Evolutionary conservation across 2,329 filamentous ascomycete species (phyloP).

Genomic region (Juglanconis juglandina): DNA sequence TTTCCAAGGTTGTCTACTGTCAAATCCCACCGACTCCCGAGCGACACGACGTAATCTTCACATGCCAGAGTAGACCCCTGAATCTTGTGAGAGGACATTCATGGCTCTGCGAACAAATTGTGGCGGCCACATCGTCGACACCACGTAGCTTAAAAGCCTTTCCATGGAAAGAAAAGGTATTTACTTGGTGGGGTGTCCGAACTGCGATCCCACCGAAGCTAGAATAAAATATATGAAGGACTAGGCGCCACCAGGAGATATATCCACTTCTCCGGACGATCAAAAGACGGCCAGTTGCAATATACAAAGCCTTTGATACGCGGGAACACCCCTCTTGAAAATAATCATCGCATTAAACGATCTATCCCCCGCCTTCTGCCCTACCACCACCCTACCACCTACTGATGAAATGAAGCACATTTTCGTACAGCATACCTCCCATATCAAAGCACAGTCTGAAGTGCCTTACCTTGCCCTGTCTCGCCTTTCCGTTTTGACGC

Average conservation of each 20-base stretch:
- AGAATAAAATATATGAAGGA: too few relatives aligned
- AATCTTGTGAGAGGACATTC: background rate
- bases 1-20: background rate
- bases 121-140: background rate
- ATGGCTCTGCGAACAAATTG: too few relatives aligned
- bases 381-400: background rate
- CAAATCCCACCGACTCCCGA: background rate
- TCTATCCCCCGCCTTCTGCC: background rate
- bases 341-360: background rate
- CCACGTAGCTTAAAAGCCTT: background rate
- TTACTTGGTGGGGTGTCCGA: background rate
- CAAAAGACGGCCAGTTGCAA: too few relatives aligned
- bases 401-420: background rate
- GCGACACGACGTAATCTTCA: slow-evolving; percentile 4
- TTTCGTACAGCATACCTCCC: background rate
- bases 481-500: slow-evolving; percentile 6
- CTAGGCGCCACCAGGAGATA: background rate
- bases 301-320: too few relatives aligned
- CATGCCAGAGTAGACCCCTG: slow-evolving; percentile 1
- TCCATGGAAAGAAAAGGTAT: background rate
- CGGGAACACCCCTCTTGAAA: too few relatives aligned
- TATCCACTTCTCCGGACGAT: background rate
- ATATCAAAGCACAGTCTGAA: background rate
- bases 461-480: background rate
- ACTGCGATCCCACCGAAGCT: background rate